Conservation (phyloP, 345 rosid genomes). For the Hibiscus trionum region DNA sequence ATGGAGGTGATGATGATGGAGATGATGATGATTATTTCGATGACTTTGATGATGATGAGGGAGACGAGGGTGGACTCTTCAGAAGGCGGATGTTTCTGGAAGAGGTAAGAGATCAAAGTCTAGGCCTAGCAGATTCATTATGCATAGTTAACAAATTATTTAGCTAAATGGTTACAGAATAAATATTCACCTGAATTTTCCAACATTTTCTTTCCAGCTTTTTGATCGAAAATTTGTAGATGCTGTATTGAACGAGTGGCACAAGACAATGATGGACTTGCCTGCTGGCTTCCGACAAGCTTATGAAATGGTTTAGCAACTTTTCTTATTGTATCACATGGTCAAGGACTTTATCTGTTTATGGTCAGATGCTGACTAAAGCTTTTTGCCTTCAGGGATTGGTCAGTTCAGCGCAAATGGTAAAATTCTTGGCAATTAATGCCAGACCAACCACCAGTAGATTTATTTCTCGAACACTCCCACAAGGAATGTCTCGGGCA, state of each 20-base stretch:
- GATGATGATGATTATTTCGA: conserved; percentile 94
- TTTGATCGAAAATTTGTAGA: conserved; percentile 88
- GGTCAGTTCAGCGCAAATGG: conserved; percentile 98
- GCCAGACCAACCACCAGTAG: conserved; percentile 91
- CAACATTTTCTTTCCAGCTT: conserved; percentile 41
- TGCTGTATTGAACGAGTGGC: conserved; percentile 95
- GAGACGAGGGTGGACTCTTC: conserved; percentile 85
- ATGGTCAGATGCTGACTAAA: conserved; percentile 17
- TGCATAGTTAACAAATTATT: neutral
- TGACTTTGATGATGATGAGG: conserved; percentile 85
- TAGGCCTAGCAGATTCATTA: neutral
- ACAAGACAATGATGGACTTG: conserved; percentile 84
- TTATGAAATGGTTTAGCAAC: conserved; percentile 67
- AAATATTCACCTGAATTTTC: neutral
- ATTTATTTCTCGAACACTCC: conserved; percentile 75
- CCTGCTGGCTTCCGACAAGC: conserved; percentile 99
- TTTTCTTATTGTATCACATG: conserved; percentile 8
- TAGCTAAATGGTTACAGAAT: neutral
- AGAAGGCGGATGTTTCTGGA: conserved; percentile 70
- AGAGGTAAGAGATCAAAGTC: conserved; percentile 49
- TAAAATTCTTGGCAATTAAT: conserved; percentile 75
- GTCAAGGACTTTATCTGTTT: conserved; percentile 8
- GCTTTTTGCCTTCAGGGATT: conserved; percentile 59
- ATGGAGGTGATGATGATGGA: conserved; percentile 92
- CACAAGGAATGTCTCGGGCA: conserved; percentile 77